Evolutionary conservation across 148 eudicot genomes (phyloP).

Genomic region (Silene conica): DNA sequence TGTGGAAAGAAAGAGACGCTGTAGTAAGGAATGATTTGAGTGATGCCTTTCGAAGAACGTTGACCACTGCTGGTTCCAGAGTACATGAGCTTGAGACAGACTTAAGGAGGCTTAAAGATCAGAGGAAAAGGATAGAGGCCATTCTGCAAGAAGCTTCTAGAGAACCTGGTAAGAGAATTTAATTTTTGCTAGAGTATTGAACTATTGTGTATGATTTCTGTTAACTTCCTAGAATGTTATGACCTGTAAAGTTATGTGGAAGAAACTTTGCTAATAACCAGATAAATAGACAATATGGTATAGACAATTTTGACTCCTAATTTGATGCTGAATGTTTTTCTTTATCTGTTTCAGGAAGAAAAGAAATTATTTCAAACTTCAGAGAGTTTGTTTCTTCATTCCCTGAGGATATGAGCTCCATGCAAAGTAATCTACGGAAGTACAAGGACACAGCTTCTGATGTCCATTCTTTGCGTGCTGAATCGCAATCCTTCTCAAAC

Average conservation of each 20-base stretch:
- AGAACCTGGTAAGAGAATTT: conserved; percentile 59
- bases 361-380: conserved; percentile 76
- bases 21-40: conserved; percentile 56
- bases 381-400: conserved; percentile 79
- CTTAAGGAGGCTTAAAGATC: conserved; percentile 54
- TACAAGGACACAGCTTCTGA: conserved; percentile 83
- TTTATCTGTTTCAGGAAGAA: conserved; percentile 65
- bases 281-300: background rate
- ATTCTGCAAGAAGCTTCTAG: conserved; percentile 71
- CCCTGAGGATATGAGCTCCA: conserved; percentile 73
- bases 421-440: conserved; percentile 74
- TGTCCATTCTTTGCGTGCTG: conserved; percentile 76
- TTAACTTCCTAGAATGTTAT: background rate
- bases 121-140: conserved; percentile 49
- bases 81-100: conserved; percentile 55
- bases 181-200: background rate
- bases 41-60: conserved; percentile 60
- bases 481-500: conserved; percentile 62
- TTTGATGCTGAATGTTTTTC: conserved; percentile 17
- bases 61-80: conserved; percentile 57
- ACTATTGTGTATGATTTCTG: background rate
- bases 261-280: background rate
- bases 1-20: conserved; percentile 73
- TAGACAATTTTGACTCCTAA: background rate
- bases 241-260: background rate